phyloP scores from a whole-genome alignment of 2,329 filamentous ascomycete species.

The Penicillium sp. region DNA sequence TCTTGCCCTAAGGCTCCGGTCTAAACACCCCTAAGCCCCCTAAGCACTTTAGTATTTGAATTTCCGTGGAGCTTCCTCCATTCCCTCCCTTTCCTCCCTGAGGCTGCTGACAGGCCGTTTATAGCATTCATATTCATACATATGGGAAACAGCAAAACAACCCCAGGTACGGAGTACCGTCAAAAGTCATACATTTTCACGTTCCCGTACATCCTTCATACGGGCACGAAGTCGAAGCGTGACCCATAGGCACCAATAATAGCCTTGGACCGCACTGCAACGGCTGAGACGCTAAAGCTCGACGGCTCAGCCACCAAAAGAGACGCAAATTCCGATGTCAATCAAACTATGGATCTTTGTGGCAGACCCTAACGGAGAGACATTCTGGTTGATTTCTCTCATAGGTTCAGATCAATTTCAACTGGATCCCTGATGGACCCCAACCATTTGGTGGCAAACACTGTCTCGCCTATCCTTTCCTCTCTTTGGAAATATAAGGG shows the following conservation, averaged over 20 bases:
- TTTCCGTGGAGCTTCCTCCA: no score
- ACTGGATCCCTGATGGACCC: slow-evolving; percentile 1
- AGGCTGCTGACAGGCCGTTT: no score
- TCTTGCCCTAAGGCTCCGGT: background rate
- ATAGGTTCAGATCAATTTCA: background rate
- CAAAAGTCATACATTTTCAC: background rate
- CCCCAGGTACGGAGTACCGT: background rate
- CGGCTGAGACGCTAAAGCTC: slow-evolving; percentile 2
- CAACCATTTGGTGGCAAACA: background rate
- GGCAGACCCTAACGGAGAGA: background rate
- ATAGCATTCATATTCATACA: background rate
- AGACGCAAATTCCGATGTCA: background rate
- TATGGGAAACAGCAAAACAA: background rate
- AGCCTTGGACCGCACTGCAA: background rate
- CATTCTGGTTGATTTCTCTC: background rate
- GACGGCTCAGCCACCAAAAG: slow-evolving; percentile 8
- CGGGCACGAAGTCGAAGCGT: background rate
- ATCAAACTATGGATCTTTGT: slow-evolving; percentile 3
- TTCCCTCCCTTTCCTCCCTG: no score
- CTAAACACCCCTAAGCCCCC: no score
- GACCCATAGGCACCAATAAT: background rate
- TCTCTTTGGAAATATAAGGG: background rate
- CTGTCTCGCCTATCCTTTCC: slow-evolving; percentile 4
- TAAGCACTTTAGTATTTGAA: no score
- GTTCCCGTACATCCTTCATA: background rate